A percentile compares a stretch with the other conserved stretches of the same genome.
phyloP scores from a whole-genome alignment of 2,329 filamentous ascomycete genomes.

The Teratosphaeria zuluensis region DNA sequence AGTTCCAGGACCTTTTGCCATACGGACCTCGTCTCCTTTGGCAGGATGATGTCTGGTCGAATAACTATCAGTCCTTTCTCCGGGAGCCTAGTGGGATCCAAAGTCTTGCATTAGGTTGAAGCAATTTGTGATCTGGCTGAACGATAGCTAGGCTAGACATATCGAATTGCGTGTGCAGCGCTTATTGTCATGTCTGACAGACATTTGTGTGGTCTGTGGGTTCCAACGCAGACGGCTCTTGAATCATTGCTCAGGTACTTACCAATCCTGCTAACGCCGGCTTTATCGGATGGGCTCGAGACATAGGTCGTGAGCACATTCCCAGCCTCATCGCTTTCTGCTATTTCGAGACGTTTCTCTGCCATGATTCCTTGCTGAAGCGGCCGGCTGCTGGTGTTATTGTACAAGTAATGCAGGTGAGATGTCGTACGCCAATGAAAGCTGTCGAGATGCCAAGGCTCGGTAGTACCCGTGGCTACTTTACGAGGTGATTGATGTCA shows the following conservation, averaged over 20 bases:
- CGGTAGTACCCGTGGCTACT: not conserved
- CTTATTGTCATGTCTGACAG: not conserved
- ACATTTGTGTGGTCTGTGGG: not conserved
- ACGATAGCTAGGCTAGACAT: no score
- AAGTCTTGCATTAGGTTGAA: not conserved
- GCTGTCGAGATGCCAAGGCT: not conserved
- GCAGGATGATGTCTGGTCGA: constrained; percentile 4
- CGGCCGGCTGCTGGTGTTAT: not conserved
- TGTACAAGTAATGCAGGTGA: not conserved
- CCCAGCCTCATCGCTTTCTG: constrained; percentile 42
- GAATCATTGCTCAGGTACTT: constrained; percentile 3
- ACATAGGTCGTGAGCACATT: constrained; percentile 41
- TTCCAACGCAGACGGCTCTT: not conserved
- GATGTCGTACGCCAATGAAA: not conserved
- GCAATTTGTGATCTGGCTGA: not conserved
- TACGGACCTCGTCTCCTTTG: constrained; percentile 14
- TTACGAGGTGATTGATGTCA: not conserved
- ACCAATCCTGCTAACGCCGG: constrained; percentile 33
- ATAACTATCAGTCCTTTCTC: not conserved
- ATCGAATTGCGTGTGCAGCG: no score
- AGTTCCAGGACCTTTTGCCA: constrained; percentile 50
- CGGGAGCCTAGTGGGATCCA: not conserved
- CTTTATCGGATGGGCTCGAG: constrained; percentile 25
- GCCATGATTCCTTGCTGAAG: not conserved
- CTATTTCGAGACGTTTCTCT: constrained; percentile 12